A percentile compares a stretch with the other conserved stretches of the same genome.
These are phyloP conservation scores for Ogataea ramenticola DNA, from an alignment of 805 yeast genomes.

Conservation along the genomic window DNA sequence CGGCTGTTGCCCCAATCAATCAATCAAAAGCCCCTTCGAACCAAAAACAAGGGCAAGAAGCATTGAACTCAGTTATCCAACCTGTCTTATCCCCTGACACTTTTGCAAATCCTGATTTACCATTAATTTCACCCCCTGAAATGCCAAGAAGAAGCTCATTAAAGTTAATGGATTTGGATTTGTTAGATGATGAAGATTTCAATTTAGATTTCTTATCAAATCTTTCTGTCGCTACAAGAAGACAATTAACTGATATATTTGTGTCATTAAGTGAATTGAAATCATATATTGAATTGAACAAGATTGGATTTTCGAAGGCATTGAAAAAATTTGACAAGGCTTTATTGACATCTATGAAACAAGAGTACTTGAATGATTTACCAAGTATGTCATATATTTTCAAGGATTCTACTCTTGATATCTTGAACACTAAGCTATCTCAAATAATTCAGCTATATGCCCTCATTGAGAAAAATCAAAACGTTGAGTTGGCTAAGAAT, in stretches of 20 bases:
- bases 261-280: conserved; percentile 76
- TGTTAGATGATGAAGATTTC: conserved; percentile 31
- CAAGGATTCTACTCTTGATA: conserved; percentile 34
- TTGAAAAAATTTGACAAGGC: conserved; percentile 90
- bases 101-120: conserved; percentile 7
- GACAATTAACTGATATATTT: conserved; percentile 56
- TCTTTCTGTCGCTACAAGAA: conserved; percentile 55
- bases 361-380: conserved; percentile 46
- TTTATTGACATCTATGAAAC: conserved; percentile 51
- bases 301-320: conserved; percentile 84
- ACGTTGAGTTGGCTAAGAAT: conserved; percentile 32
- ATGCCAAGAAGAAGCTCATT: conserved; percentile 15
- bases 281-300: conserved; percentile 77
- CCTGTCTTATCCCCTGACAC: conserved; percentile 14
- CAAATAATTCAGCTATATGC: conserved; percentile 30
- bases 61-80: neutral
- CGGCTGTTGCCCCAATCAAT: no score
- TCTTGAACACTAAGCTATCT: conserved; percentile 47
- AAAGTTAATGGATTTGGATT: conserved; percentile 13
- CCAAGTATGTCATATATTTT: conserved; percentile 51
- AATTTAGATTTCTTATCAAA: conserved; percentile 37
- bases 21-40: no score
- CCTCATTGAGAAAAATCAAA: conserved; percentile 28
- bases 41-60: neutral
- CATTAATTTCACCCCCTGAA: neutral